Evolutionary conservation across 2,329 filamentous ascomycete species (phyloP).

Genomic region (Ophiostoma piceae): DNA sequence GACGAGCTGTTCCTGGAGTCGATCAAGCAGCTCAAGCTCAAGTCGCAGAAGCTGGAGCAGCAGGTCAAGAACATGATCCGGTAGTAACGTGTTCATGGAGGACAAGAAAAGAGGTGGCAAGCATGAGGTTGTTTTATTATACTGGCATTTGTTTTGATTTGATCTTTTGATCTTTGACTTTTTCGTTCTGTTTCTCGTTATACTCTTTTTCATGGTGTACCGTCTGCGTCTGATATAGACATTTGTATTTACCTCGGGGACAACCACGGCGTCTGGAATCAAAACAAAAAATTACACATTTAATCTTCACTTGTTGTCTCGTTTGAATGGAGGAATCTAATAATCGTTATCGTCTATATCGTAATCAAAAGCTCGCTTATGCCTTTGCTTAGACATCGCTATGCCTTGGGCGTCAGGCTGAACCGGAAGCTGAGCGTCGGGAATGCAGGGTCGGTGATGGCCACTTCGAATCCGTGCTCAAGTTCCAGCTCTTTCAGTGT

Average conservation of each 20-base stretch:
- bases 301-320: neutral
- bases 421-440: conserved; percentile 63
- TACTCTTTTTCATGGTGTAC: neutral
- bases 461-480: conserved; percentile 76
- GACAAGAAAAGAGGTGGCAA: conserved; percentile 4
- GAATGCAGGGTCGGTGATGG: conserved; percentile 89
- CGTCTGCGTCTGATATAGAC: conserved; percentile 9
- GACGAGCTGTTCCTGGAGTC: conserved; percentile 89
- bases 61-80: conserved; percentile 62
- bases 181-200: neutral
- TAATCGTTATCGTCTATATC: conserved; percentile 1
- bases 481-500: conserved; percentile 69
- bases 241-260: conserved; percentile 24
- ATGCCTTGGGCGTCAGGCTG: conserved; percentile 39
- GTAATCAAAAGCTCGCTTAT: neutral
- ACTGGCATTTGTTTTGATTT: neutral
- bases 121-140: neutral
- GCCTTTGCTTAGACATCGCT: conserved; percentile 28
- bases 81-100: conserved; percentile 29
- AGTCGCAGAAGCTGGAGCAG: conserved; percentile 69
- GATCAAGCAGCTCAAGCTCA: conserved; percentile 76
- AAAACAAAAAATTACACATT: conserved; percentile 14
- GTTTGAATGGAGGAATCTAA: neutral
- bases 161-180: conserved; percentile 17
- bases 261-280: conserved; percentile 26